Conservation (phyloP, 805 yeast genomes). For the Candida ipomoeae region DNA sequence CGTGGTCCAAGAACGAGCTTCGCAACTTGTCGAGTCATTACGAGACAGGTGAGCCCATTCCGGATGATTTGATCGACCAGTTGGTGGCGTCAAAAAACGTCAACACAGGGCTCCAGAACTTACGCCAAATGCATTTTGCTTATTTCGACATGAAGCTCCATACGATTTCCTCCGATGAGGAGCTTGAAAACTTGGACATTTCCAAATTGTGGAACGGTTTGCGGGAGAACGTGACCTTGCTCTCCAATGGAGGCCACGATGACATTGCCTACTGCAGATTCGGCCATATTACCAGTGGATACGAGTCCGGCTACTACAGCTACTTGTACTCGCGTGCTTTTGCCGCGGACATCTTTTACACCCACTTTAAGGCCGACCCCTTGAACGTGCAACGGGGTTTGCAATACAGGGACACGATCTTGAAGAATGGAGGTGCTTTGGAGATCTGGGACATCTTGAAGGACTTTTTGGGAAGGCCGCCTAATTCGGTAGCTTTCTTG, state of each 20-base stretch:
- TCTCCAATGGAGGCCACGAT: conserved; percentile 49
- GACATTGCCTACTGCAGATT: conserved; percentile 74
- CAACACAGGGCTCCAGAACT: conserved; percentile 64
- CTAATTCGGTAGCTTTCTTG: conserved; percentile 69
- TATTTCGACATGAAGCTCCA: conserved; percentile 74
- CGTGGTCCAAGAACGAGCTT: conserved; percentile 68
- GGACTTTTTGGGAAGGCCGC: conserved; percentile 72
- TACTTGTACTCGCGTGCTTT: conserved; percentile 83
- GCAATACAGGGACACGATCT: conserved; percentile 63
- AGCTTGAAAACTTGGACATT: conserved; percentile 46
- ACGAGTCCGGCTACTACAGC: conserved; percentile 84
- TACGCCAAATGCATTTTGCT: conserved; percentile 78
- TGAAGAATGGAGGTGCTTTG: conserved; percentile 68
- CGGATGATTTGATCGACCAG: conserved; percentile 30
- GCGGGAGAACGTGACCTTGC: conserved; percentile 58
- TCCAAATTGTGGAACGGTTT: conserved; percentile 59
- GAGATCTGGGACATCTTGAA: conserved; percentile 63
- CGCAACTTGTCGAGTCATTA: conserved; percentile 63
- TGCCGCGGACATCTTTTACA: conserved; percentile 77
- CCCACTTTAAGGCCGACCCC: conserved; percentile 65
- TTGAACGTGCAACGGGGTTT: conserved; percentile 58
- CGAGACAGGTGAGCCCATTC: conserved; percentile 52
- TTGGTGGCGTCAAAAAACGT: conserved; percentile 36
- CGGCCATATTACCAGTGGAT: conserved; percentile 78
- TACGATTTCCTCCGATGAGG: conserved; percentile 39